Evolutionary conservation across 1,139 yeast genomes (phyloP).

Genomic region (Lodderomyces pseudojiufengensis): DNA sequence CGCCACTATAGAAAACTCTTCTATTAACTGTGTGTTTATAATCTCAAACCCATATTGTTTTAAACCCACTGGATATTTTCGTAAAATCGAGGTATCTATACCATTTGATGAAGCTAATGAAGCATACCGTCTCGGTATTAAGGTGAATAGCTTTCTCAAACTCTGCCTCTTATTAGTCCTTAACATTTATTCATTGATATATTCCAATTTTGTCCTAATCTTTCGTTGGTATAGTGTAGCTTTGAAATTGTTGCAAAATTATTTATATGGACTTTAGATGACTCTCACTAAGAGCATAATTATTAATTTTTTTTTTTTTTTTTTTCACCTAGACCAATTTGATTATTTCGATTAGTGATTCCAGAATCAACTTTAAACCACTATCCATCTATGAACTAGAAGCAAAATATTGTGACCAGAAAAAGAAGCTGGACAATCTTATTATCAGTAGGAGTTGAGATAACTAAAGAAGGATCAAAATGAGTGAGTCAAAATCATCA

Average conservation of each 20-base stretch:
- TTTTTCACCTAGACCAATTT: not conserved
- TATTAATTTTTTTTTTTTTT: not conserved
- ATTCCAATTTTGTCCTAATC: too few relatives aligned
- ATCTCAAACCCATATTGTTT: conserved; percentile 63
- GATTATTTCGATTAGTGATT: not conserved
- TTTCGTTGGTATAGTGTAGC: too few relatives aligned
- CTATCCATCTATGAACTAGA: not conserved
- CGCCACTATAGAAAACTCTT: conserved; percentile 80
- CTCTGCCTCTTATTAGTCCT: conserved; percentile 2
- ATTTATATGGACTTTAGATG: not conserved
- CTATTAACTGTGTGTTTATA: conserved; percentile 61
- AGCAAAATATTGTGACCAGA: too few relatives aligned
- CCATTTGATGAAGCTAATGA: not conserved
- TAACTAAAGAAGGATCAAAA: too few relatives aligned
- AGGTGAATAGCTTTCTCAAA: not conserved
- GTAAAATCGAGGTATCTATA: conserved; percentile 11
- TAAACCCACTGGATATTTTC: conserved; percentile 62
- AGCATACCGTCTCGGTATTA: conserved; percentile 2
- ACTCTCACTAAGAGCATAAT: too few relatives aligned
- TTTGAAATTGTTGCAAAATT: not conserved
- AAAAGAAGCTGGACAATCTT: not conserved
- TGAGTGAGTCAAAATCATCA: conserved; percentile 7
- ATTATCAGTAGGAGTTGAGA: not conserved
- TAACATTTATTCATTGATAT: conserved; percentile 7
- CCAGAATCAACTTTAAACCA: too few relatives aligned